Base-by-base conservation (phyloP, 805 yeast genomes). In the Nakazawaea laoshanensis region DNA sequence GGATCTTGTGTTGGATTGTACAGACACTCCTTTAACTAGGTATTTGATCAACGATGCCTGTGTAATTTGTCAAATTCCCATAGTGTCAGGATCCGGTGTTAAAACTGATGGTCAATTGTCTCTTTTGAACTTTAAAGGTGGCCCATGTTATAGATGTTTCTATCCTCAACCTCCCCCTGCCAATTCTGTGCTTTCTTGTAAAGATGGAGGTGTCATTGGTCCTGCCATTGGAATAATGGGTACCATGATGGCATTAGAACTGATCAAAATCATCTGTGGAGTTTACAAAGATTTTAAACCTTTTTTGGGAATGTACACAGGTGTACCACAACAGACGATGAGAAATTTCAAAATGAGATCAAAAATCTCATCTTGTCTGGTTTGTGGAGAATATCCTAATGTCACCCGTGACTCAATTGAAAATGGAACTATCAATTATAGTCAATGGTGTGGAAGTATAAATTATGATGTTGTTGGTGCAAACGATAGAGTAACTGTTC, bases 201-300 rank as follows among this genome's bases (percentile, higher is more conserved):
- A 83, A 10, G 97, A 87, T 54, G 94, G 95, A 3, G 96, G 96
- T 4, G 94, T 89, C 1, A 54, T 92, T 17, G 98, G 98, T 0
- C 95, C 97, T 0, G 92, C 88, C n/a, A 94, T 92, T 35, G 99
- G 98, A 0, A 46, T 86, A 1, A 74, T 89, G 50, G 99, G 98
- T 7, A 64, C 76, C 0, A 66, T 83, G 65, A 89, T 92, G 82
- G 94, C 96, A 0, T 57, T 81, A 14, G 98, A 92, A 47, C 67
- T 94, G 0, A 66, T 94, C 17, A 88, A 89, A 50, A 62, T 89
- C 6, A 47, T 85, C 2, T 63, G 79, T 3, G 77, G 68, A 0
- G 60, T 56, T 23, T 82, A 84, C 44, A 68, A 65, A 0, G 65
- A 58, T 29, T 84, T 83, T 53, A 54, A 62, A 35, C 95, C 95